Base-by-base conservation (phyloP, 2,329 filamentous ascomycete genomes). In the Stemphylium vesicarium region DNA sequence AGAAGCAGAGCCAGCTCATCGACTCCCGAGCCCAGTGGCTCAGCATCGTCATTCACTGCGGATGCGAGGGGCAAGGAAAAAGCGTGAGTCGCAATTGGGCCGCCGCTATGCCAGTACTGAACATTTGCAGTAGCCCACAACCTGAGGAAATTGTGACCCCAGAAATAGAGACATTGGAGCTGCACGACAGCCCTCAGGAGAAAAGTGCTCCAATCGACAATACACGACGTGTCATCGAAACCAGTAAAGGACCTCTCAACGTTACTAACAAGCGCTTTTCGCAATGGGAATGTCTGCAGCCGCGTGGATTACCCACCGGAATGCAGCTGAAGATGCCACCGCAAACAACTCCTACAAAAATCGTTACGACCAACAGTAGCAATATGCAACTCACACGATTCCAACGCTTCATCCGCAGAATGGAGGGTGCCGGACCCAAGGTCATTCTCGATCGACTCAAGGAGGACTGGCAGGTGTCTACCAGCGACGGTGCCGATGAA, bases 401-500 rank as follows among this genome's bases (percentile, higher is more conserved):
- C 53, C 82, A 85, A 66, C 78, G 80, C 8, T 82, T 85, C 60
- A 80, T 85, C 42, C 75, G 78, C 31, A 78, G 81, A 44, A 86
- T 87, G 83, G 80, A 82, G 9, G 78, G 77, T 4, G 82, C 84
- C 5, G 80, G 79, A 24, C 75, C 80, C 0, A 79, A 81, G 43
- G 75, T 82, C 26, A 79, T 87, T 39, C 75, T 88, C 4, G 77
- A 81, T 31, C 80, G 84, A 4, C 76, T 89, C 33, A 84, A 81
- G 29, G 80, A 84, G 59, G 77, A 79, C 37, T 71, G 71, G 68
- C 57, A 72, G 29, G 62, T 68, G 11, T 42, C 58, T 5, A 47
- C 54, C 9, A 82, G 81, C 76, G 76, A 77, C 9, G 74, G 78
- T 11, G 69, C 75, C 0, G 80, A 83, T 50, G 77, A 80, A 3